Base-by-base conservation (phyloP, 2,329 filamentous ascomycete species). In the Fusarium avenaceum region DNA sequence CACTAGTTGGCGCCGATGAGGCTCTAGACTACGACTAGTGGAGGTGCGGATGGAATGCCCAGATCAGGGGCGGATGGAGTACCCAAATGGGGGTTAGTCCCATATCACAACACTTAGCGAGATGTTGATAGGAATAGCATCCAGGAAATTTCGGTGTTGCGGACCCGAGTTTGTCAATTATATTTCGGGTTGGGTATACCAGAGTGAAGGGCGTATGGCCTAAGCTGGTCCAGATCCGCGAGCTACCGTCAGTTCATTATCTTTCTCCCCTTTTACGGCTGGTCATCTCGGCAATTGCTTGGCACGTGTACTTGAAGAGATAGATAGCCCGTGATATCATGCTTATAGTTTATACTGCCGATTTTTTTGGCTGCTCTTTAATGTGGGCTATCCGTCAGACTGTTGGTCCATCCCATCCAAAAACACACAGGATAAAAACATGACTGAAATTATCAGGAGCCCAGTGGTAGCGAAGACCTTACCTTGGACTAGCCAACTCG, bases 41-140 rank as follows among this genome's bases (percentile, higher is more conserved):
- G 33, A 51, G 14, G 15, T 26, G 35, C 24, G 24, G 24, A 24
- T 24, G 24, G 24, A 24, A 24, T 24, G 24, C 24, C 24, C 7
- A 24, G 24, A 24, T 24, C 7, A 3, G 7, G 24, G 24, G 19
- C 49, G 44, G 38, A 52, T 35, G 35, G 19, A 30, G 19, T 52
- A 14, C 30, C 35, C 15, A 26, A 24, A 52, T 33, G 15, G 19
- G n/a, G 35, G 14, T 22, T 35, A 45, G n/a, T 19, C 26, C 49
- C 49, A 30, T 24, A 19, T 52, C 19, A 32, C 24, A n/a, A 45
- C 38, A 52, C 44, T 33, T 45, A 39, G 49, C 24, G 38, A 32
- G 10, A 15, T 20, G 1, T n/a, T 10, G 9, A 4, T n/a, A 13
- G 48, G 35, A n/a, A 28, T 44, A 15, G 24, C n/a, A 51, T 51